Evolutionary conservation across 1,284 basidiomycete genomes (phyloP).

Genomic region (Malassezia yamatoensis): DNA sequence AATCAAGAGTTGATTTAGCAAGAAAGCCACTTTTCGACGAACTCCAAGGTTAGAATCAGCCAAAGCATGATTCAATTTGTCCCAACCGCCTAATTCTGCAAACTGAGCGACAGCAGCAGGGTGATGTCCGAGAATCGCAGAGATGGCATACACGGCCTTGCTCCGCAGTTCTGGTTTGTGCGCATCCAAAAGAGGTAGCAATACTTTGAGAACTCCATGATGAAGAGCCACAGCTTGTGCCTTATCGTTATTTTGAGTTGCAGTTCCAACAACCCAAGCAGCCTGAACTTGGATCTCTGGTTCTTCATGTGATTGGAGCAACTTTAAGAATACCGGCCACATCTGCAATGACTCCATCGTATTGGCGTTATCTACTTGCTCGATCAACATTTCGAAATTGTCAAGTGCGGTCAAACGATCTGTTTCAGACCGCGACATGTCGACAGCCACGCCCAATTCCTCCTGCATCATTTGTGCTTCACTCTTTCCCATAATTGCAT

Average conservation of each 20-base stretch:
- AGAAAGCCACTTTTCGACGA: conserved; percentile 72
- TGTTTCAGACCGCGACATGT: conserved; percentile 17
- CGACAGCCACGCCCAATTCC: conserved; percentile 33
- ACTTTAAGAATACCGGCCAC: conserved; percentile 68
- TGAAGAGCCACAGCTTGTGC: conserved; percentile 66
- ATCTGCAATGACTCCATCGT: conserved; percentile 72
- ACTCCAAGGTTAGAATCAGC: conserved; percentile 65
- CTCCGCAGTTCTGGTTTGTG: conserved; percentile 51
- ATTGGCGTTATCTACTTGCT: conserved; percentile 91
- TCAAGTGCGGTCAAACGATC: conserved; percentile 67
- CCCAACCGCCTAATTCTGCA: conserved; percentile 60
- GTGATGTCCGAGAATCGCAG: conserved; percentile 74
- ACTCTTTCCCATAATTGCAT: conserved; percentile 45
- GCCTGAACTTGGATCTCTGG: conserved; percentile 59
- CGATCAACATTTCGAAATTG: conserved; percentile 89
- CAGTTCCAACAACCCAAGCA: conserved; percentile 86
- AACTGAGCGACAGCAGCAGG: conserved; percentile 60
- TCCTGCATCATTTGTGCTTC: conserved; percentile 47
- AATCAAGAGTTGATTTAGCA: conserved; percentile 66
- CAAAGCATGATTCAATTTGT: conserved; percentile 57
- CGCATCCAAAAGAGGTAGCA: conserved; percentile 52
- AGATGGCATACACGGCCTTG: conserved; percentile 79
- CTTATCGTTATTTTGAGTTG: conserved; percentile 84
- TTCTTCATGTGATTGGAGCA: conserved; percentile 56
- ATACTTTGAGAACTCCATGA: conserved; percentile 55